Conservation (phyloP, 2,329 filamentous ascomycete genomes). For the Xylogone sp. region DNA sequence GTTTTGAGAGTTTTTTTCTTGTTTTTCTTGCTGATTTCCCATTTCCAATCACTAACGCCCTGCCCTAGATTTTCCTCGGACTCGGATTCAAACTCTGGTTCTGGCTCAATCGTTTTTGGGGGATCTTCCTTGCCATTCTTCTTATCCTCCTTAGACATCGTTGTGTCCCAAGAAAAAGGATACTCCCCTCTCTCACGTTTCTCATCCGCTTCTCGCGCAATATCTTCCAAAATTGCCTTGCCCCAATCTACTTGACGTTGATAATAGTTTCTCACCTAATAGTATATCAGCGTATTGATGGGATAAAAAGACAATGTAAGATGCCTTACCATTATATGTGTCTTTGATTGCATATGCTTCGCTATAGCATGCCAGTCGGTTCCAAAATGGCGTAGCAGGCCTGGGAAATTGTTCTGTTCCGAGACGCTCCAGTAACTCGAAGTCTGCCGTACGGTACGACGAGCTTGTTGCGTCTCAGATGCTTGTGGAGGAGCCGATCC, state of each 20-base stretch:
- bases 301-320: slow-evolving; percentile 22
- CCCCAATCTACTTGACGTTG: slow-evolving; percentile 57
- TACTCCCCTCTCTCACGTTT: slow-evolving; percentile 53
- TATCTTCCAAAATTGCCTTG: slow-evolving; percentile 54
- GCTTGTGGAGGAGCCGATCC: slow-evolving; percentile 19
- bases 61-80: slow-evolving; percentile 24
- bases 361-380: slow-evolving; percentile 77
- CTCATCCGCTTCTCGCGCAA: slow-evolving; percentile 57
- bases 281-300: slow-evolving; percentile 26
- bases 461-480: slow-evolving; percentile 22
- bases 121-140: slow-evolving; percentile 42
- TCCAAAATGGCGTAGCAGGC: slow-evolving; percentile 69
- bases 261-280: slow-evolving; percentile 66
- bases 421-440: slow-evolving; percentile 88
- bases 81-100: no score
- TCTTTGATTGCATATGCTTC: slow-evolving; percentile 77
- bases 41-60: slow-evolving; percentile 13
- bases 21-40: slow-evolving; percentile 25
- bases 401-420: slow-evolving; percentile 73
- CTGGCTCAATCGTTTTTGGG: slow-evolving; percentile 28
- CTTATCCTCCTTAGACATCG: slow-evolving; percentile 28
- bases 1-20: slow-evolving; percentile 37
- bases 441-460: slow-evolving; percentile 43
- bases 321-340: slow-evolving; percentile 71
- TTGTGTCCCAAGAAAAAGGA: slow-evolving; percentile 28